Evolutionary conservation across 2,329 filamentous ascomycete genomes (phyloP), one percentile per base, ranked within the genome.

Genomic region (Erysiphe neolycopersici): DNA sequence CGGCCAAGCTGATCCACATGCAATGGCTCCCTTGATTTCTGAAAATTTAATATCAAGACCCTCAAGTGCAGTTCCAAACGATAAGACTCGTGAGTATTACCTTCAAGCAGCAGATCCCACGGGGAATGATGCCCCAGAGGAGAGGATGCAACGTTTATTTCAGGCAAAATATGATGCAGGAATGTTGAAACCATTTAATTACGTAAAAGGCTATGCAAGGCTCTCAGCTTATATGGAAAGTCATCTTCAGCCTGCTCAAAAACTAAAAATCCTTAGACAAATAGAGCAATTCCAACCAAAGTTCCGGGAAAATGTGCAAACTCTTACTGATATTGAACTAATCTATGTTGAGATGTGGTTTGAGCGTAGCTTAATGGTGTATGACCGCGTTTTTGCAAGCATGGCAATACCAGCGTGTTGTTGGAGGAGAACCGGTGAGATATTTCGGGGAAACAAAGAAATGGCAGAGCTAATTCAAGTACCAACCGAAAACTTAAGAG

Each of bases 281-380:
- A 69, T 98, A 38, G 82, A 93, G 59, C 77, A 81, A 45, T 98
- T 98, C 61, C 70, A 89, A 39, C 89, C 89, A 14, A 93, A 92
- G 56, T 98, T 98, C 56, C 72, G 89, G 48, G 87, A 95, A 60
- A 84, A 91, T 62, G 87, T 92, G 58, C 84, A 95, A 50, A 76
- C 69, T 31, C 65, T 95, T 56, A 94, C 82, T 1, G 89, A 98
- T 60, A 80, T 94, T 58, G 83, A 98, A 60, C 71, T 98, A 22
- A 77, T 95, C 26, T 74, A 85, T 46, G 87, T 95, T 11, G 89
- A 98, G 61, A 94, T 95, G 83, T 95, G 89, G 87, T 95, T 98
- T 56, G 89, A 98, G 60, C 75, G 79, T 54, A 89, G 81, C 49
- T 63, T 98, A 52, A 89, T 95, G 79, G 89, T 95, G 57, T 95